These are phyloP conservation scores for Fonsecaea nubica DNA, from an alignment of 2,329 filamentous ascomycete species.

Conservation along the genomic window DNA sequence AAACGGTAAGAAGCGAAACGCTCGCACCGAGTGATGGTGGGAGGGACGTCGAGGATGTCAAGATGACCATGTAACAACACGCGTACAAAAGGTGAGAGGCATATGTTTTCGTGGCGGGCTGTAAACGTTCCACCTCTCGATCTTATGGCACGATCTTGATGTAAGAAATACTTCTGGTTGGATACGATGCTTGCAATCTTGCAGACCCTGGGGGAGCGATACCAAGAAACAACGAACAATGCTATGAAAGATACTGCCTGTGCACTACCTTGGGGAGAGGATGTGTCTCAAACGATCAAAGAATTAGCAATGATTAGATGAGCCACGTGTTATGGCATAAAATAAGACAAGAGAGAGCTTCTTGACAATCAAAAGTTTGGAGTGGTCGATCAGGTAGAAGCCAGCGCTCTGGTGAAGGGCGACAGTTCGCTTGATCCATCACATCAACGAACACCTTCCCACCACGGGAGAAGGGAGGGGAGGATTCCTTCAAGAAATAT, in stretches of 20 bases:
- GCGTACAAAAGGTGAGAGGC: conserved; percentile 7
- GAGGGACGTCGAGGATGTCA: conserved; percentile 9
- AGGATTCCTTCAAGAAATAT: background rate
- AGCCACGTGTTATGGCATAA: conserved; percentile 2
- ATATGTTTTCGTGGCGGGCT: background rate
- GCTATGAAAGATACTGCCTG: background rate
- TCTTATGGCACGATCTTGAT: conserved; percentile 1
- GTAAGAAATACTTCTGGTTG: background rate
- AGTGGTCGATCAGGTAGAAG: background rate
- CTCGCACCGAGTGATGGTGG: conserved; percentile 11
- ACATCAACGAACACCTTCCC: background rate
- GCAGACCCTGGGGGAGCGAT: background rate
- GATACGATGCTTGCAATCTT: conserved; percentile 1
- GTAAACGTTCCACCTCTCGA: background rate
- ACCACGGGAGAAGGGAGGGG: background rate
- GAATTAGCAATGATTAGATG: background rate
- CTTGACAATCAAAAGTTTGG: background rate
- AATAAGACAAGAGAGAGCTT: background rate
- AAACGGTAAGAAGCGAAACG: conserved; percentile 18
- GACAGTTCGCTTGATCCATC: background rate
- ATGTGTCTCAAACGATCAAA: background rate
- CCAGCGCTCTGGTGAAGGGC: background rate
- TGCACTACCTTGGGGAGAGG: background rate
- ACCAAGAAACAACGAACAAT: background rate
- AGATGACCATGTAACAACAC: conserved; percentile 27